A percentile compares a stretch with the other conserved stretches of the same genome.
Conservation (phyloP, 1,139 yeast species). For the Saccharomyces pastorianus region DNA sequence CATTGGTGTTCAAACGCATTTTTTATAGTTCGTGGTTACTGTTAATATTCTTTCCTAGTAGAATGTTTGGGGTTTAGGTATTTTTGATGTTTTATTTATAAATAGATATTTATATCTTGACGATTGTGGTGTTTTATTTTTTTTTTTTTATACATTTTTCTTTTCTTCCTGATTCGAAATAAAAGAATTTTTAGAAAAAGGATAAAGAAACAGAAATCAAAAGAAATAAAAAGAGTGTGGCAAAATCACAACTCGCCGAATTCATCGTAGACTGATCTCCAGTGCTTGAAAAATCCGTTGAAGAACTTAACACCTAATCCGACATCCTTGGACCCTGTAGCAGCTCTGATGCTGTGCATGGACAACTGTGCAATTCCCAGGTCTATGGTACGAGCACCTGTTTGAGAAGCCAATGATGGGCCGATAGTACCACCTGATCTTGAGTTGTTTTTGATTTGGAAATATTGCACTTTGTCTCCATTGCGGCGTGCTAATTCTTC, state of each 20-base stretch:
- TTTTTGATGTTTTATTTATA: neutral
- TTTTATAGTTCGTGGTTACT: too few relatives aligned
- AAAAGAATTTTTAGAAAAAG: neutral
- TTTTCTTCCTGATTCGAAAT: neutral
- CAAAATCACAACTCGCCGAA: slow-evolving; percentile 36
- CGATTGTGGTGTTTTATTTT: neutral
- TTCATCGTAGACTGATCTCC: slow-evolving; percentile 45
- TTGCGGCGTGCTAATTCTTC: slow-evolving; percentile 57
- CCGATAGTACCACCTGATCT: slow-evolving; percentile 80
- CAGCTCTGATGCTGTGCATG: slow-evolving; percentile 77
- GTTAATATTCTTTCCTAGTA: neutral
- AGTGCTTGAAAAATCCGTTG: slow-evolving; percentile 49
- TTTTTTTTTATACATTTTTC: neutral
- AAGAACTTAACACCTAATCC: slow-evolving; percentile 62
- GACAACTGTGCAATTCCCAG: slow-evolving; percentile 71
- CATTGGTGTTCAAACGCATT: neutral
- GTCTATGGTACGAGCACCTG: slow-evolving; percentile 73
- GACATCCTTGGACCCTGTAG: slow-evolving; percentile 62
- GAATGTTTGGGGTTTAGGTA: neutral
- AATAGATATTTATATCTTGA: neutral
- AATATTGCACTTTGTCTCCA: slow-evolving; percentile 57
- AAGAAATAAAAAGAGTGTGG: neutral
- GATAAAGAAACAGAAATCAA: neutral
- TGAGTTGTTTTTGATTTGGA: slow-evolving; percentile 63
- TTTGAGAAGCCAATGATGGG: slow-evolving; percentile 51